Evolutionary conservation across 768 basidiomycete species (phyloP), one percentile per base, ranked within the genome.

Genomic region (Collybiopsis luxurians): DNA sequence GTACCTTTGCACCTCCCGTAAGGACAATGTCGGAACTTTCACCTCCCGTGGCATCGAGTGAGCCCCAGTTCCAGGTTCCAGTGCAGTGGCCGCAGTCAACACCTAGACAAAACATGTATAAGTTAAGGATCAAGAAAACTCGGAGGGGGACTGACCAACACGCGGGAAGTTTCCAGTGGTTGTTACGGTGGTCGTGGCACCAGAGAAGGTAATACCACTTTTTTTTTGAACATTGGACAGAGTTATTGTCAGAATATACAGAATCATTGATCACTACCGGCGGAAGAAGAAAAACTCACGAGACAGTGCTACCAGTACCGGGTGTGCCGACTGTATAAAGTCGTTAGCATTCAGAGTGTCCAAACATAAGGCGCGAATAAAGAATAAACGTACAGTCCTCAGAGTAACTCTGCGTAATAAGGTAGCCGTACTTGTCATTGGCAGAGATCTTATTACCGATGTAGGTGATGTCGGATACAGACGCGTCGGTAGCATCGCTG

Each of bases 251-350:
- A n/a, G n/a, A n/a, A n/a, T n/a, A n/a, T n/a, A n/a, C n/a, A n/a
- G n/a, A n/a, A n/a, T n/a, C n/a, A n/a, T n/a, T n/a, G n/a, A n/a
- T n/a, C n/a, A n/a, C n/a, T n/a, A n/a, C n/a, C n/a, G n/a, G n/a
- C n/a, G n/a, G n/a, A n/a, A n/a, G n/a, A n/a, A n/a, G n/a, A n/a
- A n/a, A 4, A 30, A 48, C 46, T 31, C 7, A 48, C 46, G 71
- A 77, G 59, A 82, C 67, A 13, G 28, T 60, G 17, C 75, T 74
- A 7, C 77, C 78, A 19, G 61, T 73, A 5, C 78, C 78, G 0
- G 80, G 73, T 0, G 62, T 73, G 23, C 67, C 75, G 64, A 48
- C 46, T 48, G 27, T 48, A 5, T 12, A 31, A 17, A 30, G 7
- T 10, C 17, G 9, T 26, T 6, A n/a, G 31, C 44, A 24, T 15